These are phyloP conservation scores for Rhodomyrtus psidioides DNA, from an alignment of 441 rosid genomes.

Conservation along the genomic window DNA sequence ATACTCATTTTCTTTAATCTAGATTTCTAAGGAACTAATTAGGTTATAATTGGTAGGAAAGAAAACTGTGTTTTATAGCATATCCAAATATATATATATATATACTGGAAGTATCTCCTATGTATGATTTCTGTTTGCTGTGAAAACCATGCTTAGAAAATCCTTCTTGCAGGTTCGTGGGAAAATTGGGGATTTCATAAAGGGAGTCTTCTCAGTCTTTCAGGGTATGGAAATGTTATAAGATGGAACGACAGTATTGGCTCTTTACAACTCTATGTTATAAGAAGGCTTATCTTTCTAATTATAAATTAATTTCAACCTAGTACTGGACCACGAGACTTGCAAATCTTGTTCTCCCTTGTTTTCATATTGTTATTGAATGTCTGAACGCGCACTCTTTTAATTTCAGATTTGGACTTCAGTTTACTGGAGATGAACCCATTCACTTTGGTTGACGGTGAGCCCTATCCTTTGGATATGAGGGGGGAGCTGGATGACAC, in stretches of 20 bases:
- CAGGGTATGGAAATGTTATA: constrained; percentile 41
- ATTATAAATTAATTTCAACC: background rate
- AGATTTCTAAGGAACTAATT: background rate
- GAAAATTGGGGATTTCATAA: constrained; percentile 63
- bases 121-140: background rate
- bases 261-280: background rate
- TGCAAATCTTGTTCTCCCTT: background rate
- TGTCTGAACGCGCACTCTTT: background rate
- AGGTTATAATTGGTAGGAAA: background rate
- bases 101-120: constrained; percentile 12
- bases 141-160: background rate
- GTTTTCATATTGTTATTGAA: background rate
- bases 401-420: constrained; percentile 65
- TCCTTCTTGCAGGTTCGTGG: constrained; percentile 47
- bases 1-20: background rate
- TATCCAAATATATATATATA: too few species aligned
- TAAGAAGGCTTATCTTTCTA: background rate
- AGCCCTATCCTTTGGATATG: constrained; percentile 91
- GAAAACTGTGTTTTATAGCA: background rate
- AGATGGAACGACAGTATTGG: background rate
- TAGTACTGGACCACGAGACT: background rate
- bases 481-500: constrained; percentile 94
- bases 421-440: constrained; percentile 94
- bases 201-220: constrained; percentile 64
- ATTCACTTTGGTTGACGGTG: constrained; percentile 68